Evolutionary conservation across 192 early-diverging fungal genomes (phyloP).

Genomic region (Phycomyces nitens): DNA sequence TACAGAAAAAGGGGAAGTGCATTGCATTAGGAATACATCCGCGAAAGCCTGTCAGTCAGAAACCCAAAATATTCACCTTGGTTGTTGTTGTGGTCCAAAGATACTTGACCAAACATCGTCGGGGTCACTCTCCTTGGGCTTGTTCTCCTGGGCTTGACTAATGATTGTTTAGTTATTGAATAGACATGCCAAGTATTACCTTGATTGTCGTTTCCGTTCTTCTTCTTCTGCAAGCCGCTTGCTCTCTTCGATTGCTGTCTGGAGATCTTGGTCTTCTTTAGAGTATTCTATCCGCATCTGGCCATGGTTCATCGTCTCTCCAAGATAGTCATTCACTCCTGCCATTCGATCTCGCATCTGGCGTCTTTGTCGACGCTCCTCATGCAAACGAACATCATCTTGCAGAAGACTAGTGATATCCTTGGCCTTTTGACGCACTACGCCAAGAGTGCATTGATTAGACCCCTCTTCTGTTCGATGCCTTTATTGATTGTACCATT

Average conservation of each 20-base stretch:
- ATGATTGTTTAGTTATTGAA: too few relatives aligned
- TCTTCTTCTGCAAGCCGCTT: constrained; percentile 57
- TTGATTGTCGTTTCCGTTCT: constrained; percentile 24
- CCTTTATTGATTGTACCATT: constrained; percentile 57
- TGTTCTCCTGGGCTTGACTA: too few relatives aligned
- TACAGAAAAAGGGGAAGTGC: too few relatives aligned
- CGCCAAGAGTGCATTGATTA: not conserved
- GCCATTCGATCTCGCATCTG: constrained; percentile 65
- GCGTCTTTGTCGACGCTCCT: constrained; percentile 67
- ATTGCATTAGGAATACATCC: too few relatives aligned
- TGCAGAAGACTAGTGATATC: constrained; percentile 79
- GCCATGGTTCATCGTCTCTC: constrained; percentile 17
- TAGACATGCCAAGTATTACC: too few relatives aligned
- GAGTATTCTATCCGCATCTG: constrained; percentile 11
- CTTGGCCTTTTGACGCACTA: constrained; percentile 91
- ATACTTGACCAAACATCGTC: too few relatives aligned
- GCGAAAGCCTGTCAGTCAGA: too few relatives aligned
- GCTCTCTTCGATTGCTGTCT: constrained; percentile 81
- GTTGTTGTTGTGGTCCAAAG: too few relatives aligned
- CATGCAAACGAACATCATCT: constrained; percentile 74
- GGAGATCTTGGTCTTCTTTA: constrained; percentile 76
- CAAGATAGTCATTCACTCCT: constrained; percentile 32
- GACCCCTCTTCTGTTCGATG: not conserved
- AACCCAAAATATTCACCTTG: too few relatives aligned
- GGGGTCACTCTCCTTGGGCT: too few relatives aligned